phyloP scores from a whole-genome alignment of 768 basidiomycete species.

The Tylopilus rubrobrunneus region DNA sequence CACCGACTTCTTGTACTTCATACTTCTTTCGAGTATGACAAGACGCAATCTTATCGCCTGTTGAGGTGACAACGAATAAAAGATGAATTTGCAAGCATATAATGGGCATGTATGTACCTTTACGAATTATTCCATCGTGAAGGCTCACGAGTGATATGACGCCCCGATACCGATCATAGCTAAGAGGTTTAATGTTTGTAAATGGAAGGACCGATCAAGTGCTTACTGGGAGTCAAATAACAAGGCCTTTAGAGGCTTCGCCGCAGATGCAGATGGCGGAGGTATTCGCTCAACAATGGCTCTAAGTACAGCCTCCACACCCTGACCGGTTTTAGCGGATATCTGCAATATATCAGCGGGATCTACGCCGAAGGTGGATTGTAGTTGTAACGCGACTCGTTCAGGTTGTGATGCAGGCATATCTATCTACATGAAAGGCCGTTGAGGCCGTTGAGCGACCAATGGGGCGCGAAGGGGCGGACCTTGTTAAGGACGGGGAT shows the following conservation, averaged over 20 bases:
- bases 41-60: constrained; percentile 89
- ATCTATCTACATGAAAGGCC: constrained; percentile 61
- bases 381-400: constrained; percentile 75
- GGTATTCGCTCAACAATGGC: constrained; percentile 85
- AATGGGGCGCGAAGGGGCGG: neutral
- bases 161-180: constrained; percentile 93
- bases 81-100: neutral
- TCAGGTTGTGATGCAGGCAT: constrained; percentile 85
- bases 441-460: constrained; percentile 1
- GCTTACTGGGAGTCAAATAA: constrained; percentile 90
- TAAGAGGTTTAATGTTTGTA: constrained; percentile 29
- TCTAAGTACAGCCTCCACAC: constrained; percentile 71
- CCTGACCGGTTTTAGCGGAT: constrained; percentile 90
- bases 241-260: constrained; percentile 71
- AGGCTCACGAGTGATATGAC: constrained; percentile 90
- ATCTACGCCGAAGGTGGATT: constrained; percentile 77
- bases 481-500: constrained; percentile 95
- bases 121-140: constrained; percentile 73
- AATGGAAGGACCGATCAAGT: neutral
- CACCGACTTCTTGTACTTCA: constrained; percentile 83
- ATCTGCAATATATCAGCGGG: constrained; percentile 72
- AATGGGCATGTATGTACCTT: constrained; percentile 47
- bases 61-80: neutral
- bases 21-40: constrained; percentile 84
- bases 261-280: constrained; percentile 56